Evolutionary conservation across 208 protist genomes (phyloP), one percentile per base, ranked within the genome.

Genomic region (Acanthamoeba sp.): DNA sequence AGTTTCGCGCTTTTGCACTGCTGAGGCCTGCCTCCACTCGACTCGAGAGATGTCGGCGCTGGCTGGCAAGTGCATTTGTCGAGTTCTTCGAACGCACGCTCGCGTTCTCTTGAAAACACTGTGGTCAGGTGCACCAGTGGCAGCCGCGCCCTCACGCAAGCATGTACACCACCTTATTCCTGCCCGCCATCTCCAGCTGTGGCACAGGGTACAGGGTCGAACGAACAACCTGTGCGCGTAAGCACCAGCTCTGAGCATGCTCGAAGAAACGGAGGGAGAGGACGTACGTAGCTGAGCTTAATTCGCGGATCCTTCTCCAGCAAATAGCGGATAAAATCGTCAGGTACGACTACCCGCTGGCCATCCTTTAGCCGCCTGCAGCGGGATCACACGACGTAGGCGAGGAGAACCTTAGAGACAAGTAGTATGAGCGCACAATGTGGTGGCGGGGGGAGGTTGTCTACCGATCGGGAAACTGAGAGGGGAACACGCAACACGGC

Each of bases 131-230:
- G n/a, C n/a, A n/a, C n/a, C n/a, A n/a, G n/a, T n/a, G n/a, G n/a
- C n/a, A n/a, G n/a, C n/a, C n/a, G n/a, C n/a, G n/a, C n/a, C n/a
- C n/a, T 62, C 55, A 62, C 0, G 55, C 0, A 6, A 84, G 40
- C 73, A 84, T 84, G 73, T 84, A 84, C 73, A 84, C 73, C n/a
- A 84, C 73, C 42, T 84, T 84, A 38, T 84, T 84, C 40, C 73
- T 42, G 5, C 73, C 73, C n/a, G 1, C 73, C 73, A 84, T 84
- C 73, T 55, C 73, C 73, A 84, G 73, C 73, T 84, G 73, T 55
- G 20, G 73, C n/a, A 18, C 1, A 0, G 73, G 2, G 6, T 32
- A 32, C 0, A 12, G 2, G 71, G 38, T 16, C 1, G 73, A 38
- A 27, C 29, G 0, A 59, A 27, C 2, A 27, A 59, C 12, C 18